Evolutionary conservation across 441 rosid genomes (phyloP).

Genomic region (Breynia disticha): DNA sequence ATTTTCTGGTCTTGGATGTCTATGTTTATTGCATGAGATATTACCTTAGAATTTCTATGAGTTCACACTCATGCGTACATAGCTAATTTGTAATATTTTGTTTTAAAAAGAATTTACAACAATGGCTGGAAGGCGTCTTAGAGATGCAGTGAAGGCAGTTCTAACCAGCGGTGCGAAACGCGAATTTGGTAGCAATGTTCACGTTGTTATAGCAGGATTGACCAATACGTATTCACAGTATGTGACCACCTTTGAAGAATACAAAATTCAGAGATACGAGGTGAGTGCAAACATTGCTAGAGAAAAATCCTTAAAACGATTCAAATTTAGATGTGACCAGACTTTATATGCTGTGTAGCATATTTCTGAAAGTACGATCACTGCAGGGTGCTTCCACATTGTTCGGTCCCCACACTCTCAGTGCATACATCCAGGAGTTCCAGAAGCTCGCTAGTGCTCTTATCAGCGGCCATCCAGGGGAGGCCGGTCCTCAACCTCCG

Average conservation of each 20-base stretch:
- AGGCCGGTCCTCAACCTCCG: conserved; percentile 62
- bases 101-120: conserved; percentile 68
- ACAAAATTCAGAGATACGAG: conserved; percentile 86
- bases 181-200: conserved; percentile 38
- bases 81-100: conserved; percentile 8
- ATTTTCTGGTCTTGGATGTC: too few relatives aligned
- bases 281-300: conserved; percentile 21
- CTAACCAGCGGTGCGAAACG: conserved; percentile 37
- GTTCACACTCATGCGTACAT: background rate
- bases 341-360: too few relatives aligned
- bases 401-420: conserved; percentile 79
- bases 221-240: conserved; percentile 87
- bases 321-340: background rate
- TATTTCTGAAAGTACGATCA: too few relatives aligned
- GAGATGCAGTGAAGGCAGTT: conserved; percentile 72
- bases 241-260: conserved; percentile 85
- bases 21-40: too few relatives aligned
- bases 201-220: conserved; percentile 80
- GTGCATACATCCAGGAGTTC: conserved; percentile 89
- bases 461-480: conserved; percentile 36
- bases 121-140: conserved; percentile 97
- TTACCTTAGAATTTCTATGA: background rate
- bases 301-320: too few relatives aligned
- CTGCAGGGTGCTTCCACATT: conserved; percentile 90
- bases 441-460: conserved; percentile 62